Conservation (phyloP, 345 rosid species). For the Cardamine resedifolia region DNA sequence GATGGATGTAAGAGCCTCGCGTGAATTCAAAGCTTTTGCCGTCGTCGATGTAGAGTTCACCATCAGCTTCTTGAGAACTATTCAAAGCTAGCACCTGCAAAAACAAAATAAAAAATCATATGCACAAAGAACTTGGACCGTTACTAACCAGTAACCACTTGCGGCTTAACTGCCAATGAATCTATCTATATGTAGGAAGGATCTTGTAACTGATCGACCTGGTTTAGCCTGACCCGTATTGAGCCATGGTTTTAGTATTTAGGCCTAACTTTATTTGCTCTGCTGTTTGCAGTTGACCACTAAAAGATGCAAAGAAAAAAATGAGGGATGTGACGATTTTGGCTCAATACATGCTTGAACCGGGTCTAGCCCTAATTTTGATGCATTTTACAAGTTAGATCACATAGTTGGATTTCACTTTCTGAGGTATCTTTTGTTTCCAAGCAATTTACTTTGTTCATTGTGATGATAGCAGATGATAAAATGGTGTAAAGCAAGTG, state of each 20-base stretch:
- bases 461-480: neutral
- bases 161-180: neutral
- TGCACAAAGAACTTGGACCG: neutral
- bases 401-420: neutral
- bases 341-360: neutral
- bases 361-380: neutral
- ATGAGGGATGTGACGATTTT: neutral
- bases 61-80: slow-evolving; percentile 84
- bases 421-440: neutral
- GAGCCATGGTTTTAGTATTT: neutral
- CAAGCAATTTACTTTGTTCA: neutral
- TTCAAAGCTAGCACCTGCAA: slow-evolving; percentile 89
- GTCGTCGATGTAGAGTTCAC: slow-evolving; percentile 92
- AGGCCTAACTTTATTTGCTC: neutral
- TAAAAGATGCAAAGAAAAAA: neutral
- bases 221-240: neutral
- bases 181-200: neutral
- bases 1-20: slow-evolving; percentile 74
- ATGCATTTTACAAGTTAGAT: neutral
- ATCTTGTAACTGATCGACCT: neutral
- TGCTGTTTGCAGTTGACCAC: neutral
- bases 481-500: neutral
- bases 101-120: neutral
- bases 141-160: slow-evolving; percentile 6
- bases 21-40: slow-evolving; percentile 79